phyloP scores from a whole-genome alignment of 257 asterid species.

The Nicotiana benthamiana region DNA sequence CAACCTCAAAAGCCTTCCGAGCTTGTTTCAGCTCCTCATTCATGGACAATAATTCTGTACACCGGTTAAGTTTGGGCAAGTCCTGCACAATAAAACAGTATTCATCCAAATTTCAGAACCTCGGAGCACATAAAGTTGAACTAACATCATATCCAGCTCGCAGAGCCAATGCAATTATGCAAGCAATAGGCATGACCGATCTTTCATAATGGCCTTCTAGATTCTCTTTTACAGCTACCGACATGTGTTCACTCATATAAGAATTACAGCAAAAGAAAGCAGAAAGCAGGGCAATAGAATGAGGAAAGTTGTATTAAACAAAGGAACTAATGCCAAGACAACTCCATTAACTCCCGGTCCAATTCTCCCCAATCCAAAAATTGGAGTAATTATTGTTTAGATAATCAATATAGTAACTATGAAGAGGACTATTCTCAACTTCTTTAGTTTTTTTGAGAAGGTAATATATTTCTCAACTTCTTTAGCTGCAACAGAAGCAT shows the following conservation, averaged over 20 bases:
- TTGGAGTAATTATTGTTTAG: background rate
- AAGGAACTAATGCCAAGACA: background rate
- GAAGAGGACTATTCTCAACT: background rate
- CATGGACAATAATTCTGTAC: constrained; percentile 77
- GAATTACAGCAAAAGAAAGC: background rate
- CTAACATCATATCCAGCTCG: background rate
- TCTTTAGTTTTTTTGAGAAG: too few relatives aligned
- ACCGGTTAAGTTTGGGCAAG: constrained; percentile 43
- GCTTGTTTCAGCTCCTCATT: constrained; percentile 92
- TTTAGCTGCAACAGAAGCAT: background rate
- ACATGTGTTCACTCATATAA: background rate
- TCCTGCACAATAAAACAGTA: constrained; percentile 39
- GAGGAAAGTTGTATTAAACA: background rate
- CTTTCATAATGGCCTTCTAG: background rate
- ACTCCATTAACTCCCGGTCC: background rate
- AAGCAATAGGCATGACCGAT: background rate
- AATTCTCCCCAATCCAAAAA: background rate
- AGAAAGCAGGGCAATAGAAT: background rate
- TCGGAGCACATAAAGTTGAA: background rate
- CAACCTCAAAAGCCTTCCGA: constrained; percentile 69
- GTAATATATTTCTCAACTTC: background rate
- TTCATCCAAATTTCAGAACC: background rate
- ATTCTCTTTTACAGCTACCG: background rate
- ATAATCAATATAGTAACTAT: background rate
- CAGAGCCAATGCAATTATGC: background rate